Conservation (phyloP, 306 rosid genomes). For the Malus sieversii region DNA sequence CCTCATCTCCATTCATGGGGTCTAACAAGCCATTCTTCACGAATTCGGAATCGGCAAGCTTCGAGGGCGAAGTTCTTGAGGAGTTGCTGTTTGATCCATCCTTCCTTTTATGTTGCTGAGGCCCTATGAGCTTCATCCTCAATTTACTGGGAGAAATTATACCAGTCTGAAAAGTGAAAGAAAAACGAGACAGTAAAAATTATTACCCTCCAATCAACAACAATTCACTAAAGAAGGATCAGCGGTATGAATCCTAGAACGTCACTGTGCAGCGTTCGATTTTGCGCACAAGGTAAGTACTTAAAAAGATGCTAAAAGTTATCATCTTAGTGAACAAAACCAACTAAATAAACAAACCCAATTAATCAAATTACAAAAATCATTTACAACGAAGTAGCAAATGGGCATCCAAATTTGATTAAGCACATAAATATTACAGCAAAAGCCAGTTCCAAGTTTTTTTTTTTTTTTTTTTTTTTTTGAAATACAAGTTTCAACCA, state of each 20-base stretch:
- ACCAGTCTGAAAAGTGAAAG: conserved; percentile 50
- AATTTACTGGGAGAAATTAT: conserved; percentile 92
- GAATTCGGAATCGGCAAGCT: conserved; percentile 62
- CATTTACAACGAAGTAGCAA: background rate
- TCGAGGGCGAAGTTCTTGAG: conserved; percentile 89
- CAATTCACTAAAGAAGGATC: too few relatives aligned
- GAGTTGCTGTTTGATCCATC: conserved; percentile 88
- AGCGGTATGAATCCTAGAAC: too few relatives aligned
- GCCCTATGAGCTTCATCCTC: conserved; percentile 84
- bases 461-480: too few relatives aligned
- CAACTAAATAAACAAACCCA: background rate
- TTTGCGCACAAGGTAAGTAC: background rate
- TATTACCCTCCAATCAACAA: background rate
- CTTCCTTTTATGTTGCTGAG: conserved; percentile 59
- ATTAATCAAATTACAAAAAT: conserved; percentile 3
- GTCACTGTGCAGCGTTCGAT: too few relatives aligned
- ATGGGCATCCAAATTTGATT: background rate
- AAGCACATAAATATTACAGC: background rate
- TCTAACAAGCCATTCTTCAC: conserved; percentile 56
- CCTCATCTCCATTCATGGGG: conserved; percentile 45
- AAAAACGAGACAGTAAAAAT: background rate
- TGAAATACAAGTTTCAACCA: background rate
- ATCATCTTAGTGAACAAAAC: background rate
- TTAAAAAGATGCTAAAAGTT: conserved; percentile 6
- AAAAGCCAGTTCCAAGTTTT: background rate